phyloP scores from a whole-genome alignment of 106 monocot genomes.

The Dioscorea dumetorum region DNA sequence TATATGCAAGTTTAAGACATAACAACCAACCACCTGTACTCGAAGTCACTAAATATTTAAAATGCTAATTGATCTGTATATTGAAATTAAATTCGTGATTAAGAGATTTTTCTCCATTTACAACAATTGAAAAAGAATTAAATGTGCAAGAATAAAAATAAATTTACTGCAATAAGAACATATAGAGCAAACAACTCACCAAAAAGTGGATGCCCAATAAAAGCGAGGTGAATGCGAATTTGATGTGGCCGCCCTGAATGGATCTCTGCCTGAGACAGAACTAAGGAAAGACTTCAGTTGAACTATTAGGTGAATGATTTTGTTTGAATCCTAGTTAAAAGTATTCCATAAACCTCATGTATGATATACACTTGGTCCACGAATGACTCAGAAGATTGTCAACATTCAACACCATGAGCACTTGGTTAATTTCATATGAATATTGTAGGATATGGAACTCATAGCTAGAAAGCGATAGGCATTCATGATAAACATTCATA shows the following conservation, averaged over 20 bases:
- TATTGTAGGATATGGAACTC: too few species aligned
- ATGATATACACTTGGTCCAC: not conserved
- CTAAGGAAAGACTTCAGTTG: not conserved
- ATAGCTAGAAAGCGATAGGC: too few species aligned
- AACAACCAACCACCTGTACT: too few species aligned
- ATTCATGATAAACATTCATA: not conserved
- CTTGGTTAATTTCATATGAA: too few species aligned
- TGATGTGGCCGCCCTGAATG: conserved; percentile 92
- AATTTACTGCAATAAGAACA: not conserved
- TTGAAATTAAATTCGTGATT: not conserved
- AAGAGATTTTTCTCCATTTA: not conserved
- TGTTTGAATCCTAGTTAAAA: not conserved
- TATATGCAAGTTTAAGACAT: too few species aligned
- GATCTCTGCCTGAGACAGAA: conserved; percentile 60
- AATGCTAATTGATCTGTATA: not conserved
- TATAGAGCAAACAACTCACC: conserved; percentile 20
- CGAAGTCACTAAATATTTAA: too few species aligned
- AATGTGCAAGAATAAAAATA: not conserved
- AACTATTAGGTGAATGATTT: not conserved
- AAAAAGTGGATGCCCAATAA: conserved; percentile 81
- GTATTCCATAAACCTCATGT: not conserved
- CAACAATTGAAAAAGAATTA: not conserved
- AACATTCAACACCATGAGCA: not conserved
- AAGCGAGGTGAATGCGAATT: conserved; percentile 93
- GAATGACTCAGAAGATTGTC: not conserved